These are phyloP conservation scores for Globisporangium polare DNA, from an alignment of 352 stramenopile species.

Conservation along the genomic window DNA sequence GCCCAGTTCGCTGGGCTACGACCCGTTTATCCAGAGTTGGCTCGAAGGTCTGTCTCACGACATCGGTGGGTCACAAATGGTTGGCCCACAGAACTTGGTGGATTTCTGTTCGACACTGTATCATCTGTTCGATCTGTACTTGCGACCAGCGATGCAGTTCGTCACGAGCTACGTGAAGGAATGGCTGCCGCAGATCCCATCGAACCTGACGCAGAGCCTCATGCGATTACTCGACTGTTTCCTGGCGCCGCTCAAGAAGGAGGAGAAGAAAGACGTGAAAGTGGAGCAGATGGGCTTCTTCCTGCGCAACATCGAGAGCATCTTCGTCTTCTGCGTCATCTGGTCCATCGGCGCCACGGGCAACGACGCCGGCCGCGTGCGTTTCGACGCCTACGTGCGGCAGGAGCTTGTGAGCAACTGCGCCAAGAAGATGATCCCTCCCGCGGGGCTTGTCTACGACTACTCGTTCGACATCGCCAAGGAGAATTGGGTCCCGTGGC, in stretches of 20 bases:
- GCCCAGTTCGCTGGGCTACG: constrained; percentile 88
- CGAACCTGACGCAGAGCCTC: constrained; percentile 87
- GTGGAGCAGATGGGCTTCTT: constrained; percentile 65
- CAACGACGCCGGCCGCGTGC: constrained; percentile 76
- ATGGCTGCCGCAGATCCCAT: constrained; percentile 90
- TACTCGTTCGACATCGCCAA: constrained; percentile 85
- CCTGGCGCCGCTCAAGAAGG: constrained; percentile 74
- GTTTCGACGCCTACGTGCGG: constrained; percentile 87
- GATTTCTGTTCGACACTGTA: constrained; percentile 49
- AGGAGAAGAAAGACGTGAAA: constrained; percentile 85
- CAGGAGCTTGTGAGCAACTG: constrained; percentile 71
- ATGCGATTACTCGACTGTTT: constrained; percentile 92
- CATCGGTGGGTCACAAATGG: constrained; percentile 32
- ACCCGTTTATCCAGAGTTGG: constrained; percentile 89
- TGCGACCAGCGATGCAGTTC: constrained; percentile 76
- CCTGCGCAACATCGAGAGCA: constrained; percentile 73
- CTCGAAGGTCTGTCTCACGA: constrained; percentile 66
- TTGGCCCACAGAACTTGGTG: constrained; percentile 42
- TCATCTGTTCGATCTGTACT: constrained; percentile 87
- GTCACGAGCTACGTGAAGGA: constrained; percentile 88
- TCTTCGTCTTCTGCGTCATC: constrained; percentile 92
- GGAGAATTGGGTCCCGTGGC: constrained; percentile 87
- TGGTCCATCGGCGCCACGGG: constrained; percentile 91
- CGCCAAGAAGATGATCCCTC: constrained; percentile 52
- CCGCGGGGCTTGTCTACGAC: constrained; percentile 81